Evolutionary conservation across 768 basidiomycete genomes (phyloP), one percentile per base, ranked within the genome.

Genomic region (Agaricus sinodeliciosus): DNA sequence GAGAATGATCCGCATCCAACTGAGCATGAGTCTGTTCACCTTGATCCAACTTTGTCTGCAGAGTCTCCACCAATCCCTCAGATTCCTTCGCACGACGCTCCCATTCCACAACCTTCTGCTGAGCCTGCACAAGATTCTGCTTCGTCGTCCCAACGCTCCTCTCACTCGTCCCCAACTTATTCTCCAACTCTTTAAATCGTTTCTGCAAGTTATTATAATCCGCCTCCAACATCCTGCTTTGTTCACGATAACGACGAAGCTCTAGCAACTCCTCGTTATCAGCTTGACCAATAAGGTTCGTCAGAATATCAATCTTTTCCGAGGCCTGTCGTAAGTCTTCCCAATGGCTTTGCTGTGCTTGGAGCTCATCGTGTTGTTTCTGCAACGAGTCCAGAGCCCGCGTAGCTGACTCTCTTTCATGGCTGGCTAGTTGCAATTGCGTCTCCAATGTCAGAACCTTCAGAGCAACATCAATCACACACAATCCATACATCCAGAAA

Each of bases 101-200:
- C 88, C 87, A 91, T 60, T 93, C 90, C 3, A 78, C 69, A 2
- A 87, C 78, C 22, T 87, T 86, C 63, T 90, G 87, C 56, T 91
- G 85, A 18, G 85, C 83, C 57, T 86, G 82, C 18, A 76, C 67
- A 26, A 91, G 73, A 63, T 67, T 85, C 63, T 88, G 82, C 40
- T 80, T 79, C 2, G 80, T 74, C 15, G 81, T 67, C 19, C 67
- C 68, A 1, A 81, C 72, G 9, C 81, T 69, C 48, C 81, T 79
- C 43, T 92, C 88, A 59, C 71, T 80, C 59, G 79, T 85, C 25
- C 73, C 62, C 2, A 76, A 58, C 62, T 82, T 87, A 46, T 60
- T 69, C 58, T 92, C 90, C 45, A 82, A 77, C 4, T 93, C 90
- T 58, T 82, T 86, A 63, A 76, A 68, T 16, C 85, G 86, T 57